phyloP scores from a whole-genome alignment of 352 stramenopile genomes.

The Phytophthora idaei region DNA sequence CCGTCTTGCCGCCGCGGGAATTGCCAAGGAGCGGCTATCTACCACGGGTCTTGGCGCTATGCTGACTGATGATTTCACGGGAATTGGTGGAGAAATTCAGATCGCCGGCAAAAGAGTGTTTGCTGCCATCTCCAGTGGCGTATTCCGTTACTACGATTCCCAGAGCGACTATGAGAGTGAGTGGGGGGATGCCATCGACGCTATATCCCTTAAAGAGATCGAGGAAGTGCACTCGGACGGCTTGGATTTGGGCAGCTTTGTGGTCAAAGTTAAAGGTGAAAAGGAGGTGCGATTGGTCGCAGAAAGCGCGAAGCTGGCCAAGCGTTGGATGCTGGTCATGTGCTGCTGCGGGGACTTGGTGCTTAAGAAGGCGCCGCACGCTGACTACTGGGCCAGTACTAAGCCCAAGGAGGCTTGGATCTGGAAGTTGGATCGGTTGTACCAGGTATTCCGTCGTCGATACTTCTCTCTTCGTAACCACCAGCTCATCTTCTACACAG shows the following conservation, averaged over 20 bases:
- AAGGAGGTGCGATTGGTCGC: slow-evolving; percentile 76
- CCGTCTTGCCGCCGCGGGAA: slow-evolving; percentile 32
- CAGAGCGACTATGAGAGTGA: slow-evolving; percentile 84
- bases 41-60: slow-evolving; percentile 33
- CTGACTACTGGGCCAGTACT: slow-evolving; percentile 77
- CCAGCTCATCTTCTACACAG: slow-evolving; percentile 81
- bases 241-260: slow-evolving; percentile 73
- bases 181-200: slow-evolving; percentile 84
- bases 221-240: slow-evolving; percentile 81
- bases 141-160: slow-evolving; percentile 89
- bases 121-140: slow-evolving; percentile 78
- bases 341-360: slow-evolving; percentile 84
- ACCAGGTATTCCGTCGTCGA: slow-evolving; percentile 82
- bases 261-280: slow-evolving; percentile 75
- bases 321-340: slow-evolving; percentile 90
- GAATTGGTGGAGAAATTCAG: slow-evolving; percentile 70
- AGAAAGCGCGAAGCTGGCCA: slow-evolving; percentile 68
- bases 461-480: slow-evolving; percentile 88
- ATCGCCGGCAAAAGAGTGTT: slow-evolving; percentile 71
- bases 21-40: slow-evolving; percentile 37
- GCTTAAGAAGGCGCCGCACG: slow-evolving; percentile 67
- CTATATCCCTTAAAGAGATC: slow-evolving; percentile 79
- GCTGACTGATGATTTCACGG: slow-evolving; percentile 51
- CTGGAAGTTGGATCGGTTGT: slow-evolving; percentile 87
- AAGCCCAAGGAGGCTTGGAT: slow-evolving; percentile 87